phyloP scores from a whole-genome alignment of 768 basidiomycete genomes.

The Lentinula lateritia region DNA sequence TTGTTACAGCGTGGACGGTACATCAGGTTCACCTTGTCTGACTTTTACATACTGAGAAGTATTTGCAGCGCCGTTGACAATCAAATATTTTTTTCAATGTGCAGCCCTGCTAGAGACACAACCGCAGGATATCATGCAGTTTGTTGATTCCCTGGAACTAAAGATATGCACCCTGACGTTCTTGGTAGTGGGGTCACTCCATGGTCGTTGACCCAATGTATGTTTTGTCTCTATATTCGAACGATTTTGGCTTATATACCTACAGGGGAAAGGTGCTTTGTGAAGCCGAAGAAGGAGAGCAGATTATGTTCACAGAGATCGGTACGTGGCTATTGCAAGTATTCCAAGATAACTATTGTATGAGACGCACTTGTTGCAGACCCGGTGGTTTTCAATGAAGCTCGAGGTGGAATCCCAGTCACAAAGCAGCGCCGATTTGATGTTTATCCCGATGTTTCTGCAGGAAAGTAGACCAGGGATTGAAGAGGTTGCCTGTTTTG shows the following conservation, averaged over 20 bases:
- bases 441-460: constrained; percentile 74
- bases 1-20: constrained; percentile 81
- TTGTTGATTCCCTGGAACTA: constrained; percentile 9
- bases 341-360: too few relatives aligned
- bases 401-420: constrained; percentile 86
- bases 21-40: constrained; percentile 13
- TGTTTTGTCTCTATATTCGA: constrained; percentile 19
- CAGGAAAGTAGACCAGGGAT: constrained; percentile 13
- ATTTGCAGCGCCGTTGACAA: constrained; percentile 85
- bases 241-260: not conserved
- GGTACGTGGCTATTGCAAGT: constrained; percentile 43
- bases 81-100: constrained; percentile 95
- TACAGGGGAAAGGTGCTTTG: constrained; percentile 67
- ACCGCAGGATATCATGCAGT: constrained; percentile 86
- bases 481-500: constrained; percentile 5
- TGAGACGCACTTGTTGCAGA: constrained; percentile 16
- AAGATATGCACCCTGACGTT: not conserved
- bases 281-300: constrained; percentile 72
- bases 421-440: constrained; percentile 88
- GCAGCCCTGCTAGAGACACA: constrained; percentile 86
- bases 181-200: constrained; percentile 77
- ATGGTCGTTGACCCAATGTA: constrained; percentile 89
- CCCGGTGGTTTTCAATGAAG: constrained; percentile 54
- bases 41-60: not conserved
- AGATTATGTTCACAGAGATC: constrained; percentile 75